Evolutionary conservation across 2,329 filamentous ascomycete species (phyloP).

Genomic region (Cladosporium sp.): DNA sequence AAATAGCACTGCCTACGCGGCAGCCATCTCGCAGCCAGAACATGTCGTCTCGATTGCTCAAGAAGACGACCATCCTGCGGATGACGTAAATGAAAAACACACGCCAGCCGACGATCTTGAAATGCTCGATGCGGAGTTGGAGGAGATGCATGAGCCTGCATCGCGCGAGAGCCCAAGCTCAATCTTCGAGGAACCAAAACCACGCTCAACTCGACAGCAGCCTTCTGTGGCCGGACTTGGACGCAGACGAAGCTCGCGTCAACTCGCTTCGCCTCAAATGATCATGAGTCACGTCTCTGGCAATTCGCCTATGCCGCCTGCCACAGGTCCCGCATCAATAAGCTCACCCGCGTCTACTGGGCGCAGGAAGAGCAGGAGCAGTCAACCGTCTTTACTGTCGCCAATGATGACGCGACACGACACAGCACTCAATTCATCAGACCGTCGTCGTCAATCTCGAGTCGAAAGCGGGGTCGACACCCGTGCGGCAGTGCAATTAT

Average conservation of each 20-base stretch:
- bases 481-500: slow-evolving; percentile 4
- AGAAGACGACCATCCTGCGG: neutral
- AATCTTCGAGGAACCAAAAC: no score
- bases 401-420: neutral
- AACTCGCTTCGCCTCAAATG: neutral
- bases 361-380: neutral
- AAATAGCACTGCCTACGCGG: neutral
- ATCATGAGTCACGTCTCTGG: no score
- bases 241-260: no score
- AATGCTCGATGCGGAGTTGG: slow-evolving; percentile 4
- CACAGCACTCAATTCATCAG: neutral
- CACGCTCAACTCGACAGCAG: no score
- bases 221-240: no score
- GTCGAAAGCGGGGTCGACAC: slow-evolving; percentile 7
- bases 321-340: no score
- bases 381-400: neutral
- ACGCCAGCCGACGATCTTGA: slow-evolving; percentile 7
- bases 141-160: neutral
- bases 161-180: no score
- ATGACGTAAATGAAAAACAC: neutral
- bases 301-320: no score
- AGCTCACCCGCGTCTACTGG: neutral
- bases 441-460: neutral
- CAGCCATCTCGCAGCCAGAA: neutral
- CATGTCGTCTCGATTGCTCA: no score